Base-by-base conservation (phyloP, 2,329 filamentous ascomycete species). In the Colletotrichum sp. region DNA sequence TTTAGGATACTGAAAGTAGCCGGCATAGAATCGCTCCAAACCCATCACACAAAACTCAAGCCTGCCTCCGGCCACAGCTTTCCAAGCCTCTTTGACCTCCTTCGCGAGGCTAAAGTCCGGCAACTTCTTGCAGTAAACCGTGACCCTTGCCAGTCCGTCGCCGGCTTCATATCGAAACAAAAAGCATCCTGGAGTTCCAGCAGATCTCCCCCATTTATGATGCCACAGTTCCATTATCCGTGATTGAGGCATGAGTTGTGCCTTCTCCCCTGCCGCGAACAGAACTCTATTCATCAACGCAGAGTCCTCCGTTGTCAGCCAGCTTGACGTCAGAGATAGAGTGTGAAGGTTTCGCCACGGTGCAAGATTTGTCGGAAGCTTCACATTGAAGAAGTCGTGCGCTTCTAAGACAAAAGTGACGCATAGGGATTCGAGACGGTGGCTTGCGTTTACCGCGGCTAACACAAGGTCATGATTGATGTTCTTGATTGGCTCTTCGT, bases 11-110 rank as follows among this genome's bases (percentile, higher is more conserved):
- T 48, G 39, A 2, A 6, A 1, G 19, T 12, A n/a, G 7, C 2
- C 6, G 1, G 39, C 3, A 48, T n/a, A n/a, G 0, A 0, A 3
- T 2, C 0, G 39, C 39, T 12, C 19, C n/a, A 22, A 22, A 2
- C 12, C 11, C 1, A 52, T 52, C n/a, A 52, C 11, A 3, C 11
- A 1, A 22, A 52, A 52, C 44, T 52, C 11, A 22, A 52, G 44
- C 6, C 11, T 19, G 16, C n/a, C 44, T 22, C n/a, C 16, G 6
- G n/a, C 44, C n/a, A 52, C 44, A 22, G 2, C 1, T 7, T 22
- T 19, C n/a, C 44, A 52, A 52, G 44, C 44, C n/a, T 52, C 44
- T 52, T 52, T 22, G n/a, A 52, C 44, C 11, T 52, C 44, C 44
- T 52, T 13, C n/a, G 19, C 44, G 2, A 22, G n/a, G 44, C 19